These are phyloP conservation scores for Trametes polyzona DNA, from an alignment of 1,284 basidiomycete genomes.

Conservation along the genomic window DNA sequence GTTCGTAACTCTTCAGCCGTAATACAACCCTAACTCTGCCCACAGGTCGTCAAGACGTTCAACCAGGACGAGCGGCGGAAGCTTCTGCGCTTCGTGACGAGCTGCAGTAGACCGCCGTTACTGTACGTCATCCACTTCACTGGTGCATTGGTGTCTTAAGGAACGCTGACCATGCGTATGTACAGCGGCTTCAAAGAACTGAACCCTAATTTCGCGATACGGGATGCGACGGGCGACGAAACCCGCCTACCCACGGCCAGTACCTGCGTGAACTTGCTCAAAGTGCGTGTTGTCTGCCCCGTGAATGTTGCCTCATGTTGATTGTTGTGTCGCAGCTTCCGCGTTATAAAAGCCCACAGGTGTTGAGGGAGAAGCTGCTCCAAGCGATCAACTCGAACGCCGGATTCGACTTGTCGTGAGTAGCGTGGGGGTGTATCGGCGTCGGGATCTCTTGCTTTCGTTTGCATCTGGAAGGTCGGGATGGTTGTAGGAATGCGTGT, in stretches of 20 bases:
- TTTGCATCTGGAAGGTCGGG: not conserved
- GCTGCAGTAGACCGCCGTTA: conserved; percentile 86
- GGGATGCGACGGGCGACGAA: conserved; percentile 76
- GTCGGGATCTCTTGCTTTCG: not conserved
- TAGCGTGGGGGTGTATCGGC: not conserved
- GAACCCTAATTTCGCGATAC: conserved; percentile 83
- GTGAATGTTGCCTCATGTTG: not conserved
- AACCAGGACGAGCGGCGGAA: conserved; percentile 72
- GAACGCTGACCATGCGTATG: conserved; percentile 9
- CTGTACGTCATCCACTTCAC: conserved; percentile 53
- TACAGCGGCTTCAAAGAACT: conserved; percentile 86
- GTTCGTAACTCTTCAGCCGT: conserved; percentile 7
- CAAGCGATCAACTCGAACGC: conserved; percentile 86
- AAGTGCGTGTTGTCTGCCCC: conserved; percentile 47
- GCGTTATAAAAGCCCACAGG: conserved; percentile 62
- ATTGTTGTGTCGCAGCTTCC: conserved; percentile 56
- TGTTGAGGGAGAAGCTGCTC: conserved; percentile 77
- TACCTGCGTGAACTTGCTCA: conserved; percentile 88
- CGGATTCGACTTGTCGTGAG: conserved; percentile 85
- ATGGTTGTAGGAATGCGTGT: not conserved
- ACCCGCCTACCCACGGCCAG: conserved; percentile 79
- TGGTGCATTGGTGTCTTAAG: not conserved
- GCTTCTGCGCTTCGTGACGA: conserved; percentile 88
- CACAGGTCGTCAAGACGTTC: conserved; percentile 73
- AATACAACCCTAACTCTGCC: conserved; percentile 8